phyloP scores from a whole-genome alignment of 108 stramenopile species.

The Cyclostephanos invisitatus region DNA sequence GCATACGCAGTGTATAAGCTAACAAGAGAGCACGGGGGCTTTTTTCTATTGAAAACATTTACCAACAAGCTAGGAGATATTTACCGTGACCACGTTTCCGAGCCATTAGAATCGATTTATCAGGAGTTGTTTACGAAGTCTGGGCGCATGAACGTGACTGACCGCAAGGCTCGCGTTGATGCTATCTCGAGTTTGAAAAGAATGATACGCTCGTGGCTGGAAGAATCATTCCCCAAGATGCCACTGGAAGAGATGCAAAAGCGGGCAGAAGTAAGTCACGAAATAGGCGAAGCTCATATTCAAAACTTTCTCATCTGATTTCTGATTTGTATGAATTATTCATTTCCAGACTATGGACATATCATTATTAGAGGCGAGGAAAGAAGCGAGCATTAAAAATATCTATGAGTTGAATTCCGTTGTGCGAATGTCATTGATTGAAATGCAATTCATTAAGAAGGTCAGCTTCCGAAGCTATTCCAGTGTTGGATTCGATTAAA shows the following conservation, averaged over 20 bases:
- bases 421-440: constrained; percentile 84
- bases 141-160: constrained; percentile 72
- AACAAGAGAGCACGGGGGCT: constrained; percentile 50
- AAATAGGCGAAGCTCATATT: not conserved
- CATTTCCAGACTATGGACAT: constrained; percentile 72
- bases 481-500: not conserved
- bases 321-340: not conserved
- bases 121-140: constrained; percentile 67
- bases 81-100: constrained; percentile 68
- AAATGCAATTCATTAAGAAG: constrained; percentile 94
- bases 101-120: constrained; percentile 65
- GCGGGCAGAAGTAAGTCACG: constrained; percentile 41
- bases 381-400: constrained; percentile 81
- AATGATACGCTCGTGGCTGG: constrained; percentile 91
- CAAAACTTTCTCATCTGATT: not conserved
- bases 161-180: constrained; percentile 70
- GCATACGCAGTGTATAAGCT: constrained; percentile 53
- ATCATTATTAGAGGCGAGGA: constrained; percentile 71
- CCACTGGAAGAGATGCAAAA: constrained; percentile 43
- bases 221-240: constrained; percentile 85
- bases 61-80: constrained; percentile 51
- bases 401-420: constrained; percentile 79
- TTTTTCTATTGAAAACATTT: constrained; percentile 34
- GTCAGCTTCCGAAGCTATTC: constrained; percentile 25
- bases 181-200: constrained; percentile 72